Evolutionary conservation across 495 filamentous ascomycete species (phyloP).

Genomic region (Thermothielavioides terrestris): DNA sequence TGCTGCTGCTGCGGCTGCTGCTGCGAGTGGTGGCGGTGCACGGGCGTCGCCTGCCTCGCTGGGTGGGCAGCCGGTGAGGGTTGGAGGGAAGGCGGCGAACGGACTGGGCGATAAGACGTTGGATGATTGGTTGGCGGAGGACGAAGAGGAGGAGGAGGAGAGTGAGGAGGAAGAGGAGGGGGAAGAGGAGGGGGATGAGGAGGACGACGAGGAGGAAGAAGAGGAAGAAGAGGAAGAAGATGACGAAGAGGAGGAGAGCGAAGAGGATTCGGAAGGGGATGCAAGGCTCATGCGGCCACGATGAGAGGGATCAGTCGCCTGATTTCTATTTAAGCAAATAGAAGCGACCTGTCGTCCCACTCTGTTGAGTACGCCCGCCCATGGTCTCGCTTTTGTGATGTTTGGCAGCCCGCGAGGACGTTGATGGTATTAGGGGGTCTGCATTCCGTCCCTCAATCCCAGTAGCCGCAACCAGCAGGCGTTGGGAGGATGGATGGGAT

Average conservation of each 20-base stretch:
- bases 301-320: too few species aligned
- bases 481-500: too few species aligned
- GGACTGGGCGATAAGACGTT: conserved; percentile 58
- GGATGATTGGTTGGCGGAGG: conserved; percentile 82
- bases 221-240: conserved; percentile 31
- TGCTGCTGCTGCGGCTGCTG: conserved; percentile 42
- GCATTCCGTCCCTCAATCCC: too few species aligned
- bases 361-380: too few species aligned
- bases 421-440: too few species aligned
- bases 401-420: too few species aligned
- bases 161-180: conserved; percentile 32
- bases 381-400: too few species aligned
- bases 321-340: background rate
- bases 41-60: conserved; percentile 41
- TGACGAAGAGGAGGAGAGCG: conserved; percentile 42
- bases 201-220: conserved; percentile 42
- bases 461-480: too few species aligned
- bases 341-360: background rate
- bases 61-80: conserved; percentile 51
- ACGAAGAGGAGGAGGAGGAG: conserved; percentile 38
- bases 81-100: conserved; percentile 29
- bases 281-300: conserved; percentile 19
- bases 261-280: conserved; percentile 33
- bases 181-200: conserved; percentile 41
- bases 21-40: conserved; percentile 29